phyloP scores from a whole-genome alignment of 2,329 filamentous ascomycete genomes.

The Diplodia scrobiculata region DNA sequence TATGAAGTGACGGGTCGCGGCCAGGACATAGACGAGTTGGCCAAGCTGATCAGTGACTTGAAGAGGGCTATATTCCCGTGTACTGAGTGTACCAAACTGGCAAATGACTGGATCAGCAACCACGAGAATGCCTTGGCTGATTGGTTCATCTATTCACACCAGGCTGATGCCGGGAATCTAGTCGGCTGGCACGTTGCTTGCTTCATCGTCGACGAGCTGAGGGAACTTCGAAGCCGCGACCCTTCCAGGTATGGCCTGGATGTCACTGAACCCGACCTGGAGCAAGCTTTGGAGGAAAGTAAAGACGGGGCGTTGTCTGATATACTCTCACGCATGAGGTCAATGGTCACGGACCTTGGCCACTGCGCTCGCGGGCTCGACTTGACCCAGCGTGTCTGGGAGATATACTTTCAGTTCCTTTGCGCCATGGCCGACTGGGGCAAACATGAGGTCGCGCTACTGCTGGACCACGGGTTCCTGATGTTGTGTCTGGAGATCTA shows the following conservation, averaged over 20 bases:
- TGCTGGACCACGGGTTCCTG: slow-evolving; percentile 25
- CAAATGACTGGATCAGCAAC: slow-evolving; percentile 13
- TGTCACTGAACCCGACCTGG: background rate
- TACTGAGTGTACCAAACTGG: slow-evolving; percentile 47
- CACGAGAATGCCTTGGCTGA: slow-evolving; percentile 14
- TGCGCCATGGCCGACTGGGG: background rate
- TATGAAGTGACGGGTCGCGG: slow-evolving; percentile 74
- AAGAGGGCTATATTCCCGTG: slow-evolving; percentile 56
- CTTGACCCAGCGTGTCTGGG: slow-evolving; percentile 13
- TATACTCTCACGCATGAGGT: background rate
- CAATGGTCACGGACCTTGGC: background rate
- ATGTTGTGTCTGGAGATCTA: slow-evolving; percentile 16
- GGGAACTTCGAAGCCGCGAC: slow-evolving; percentile 12
- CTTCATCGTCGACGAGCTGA: slow-evolving; percentile 13
- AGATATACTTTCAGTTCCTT: slow-evolving; percentile 26
- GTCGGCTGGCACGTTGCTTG: slow-evolving; percentile 2
- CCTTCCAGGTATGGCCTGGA: slow-evolving; percentile 19
- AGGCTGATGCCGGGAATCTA: background rate
- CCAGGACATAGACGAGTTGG: slow-evolving; percentile 68
- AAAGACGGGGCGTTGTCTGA: slow-evolving; percentile 9
- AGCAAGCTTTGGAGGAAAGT: slow-evolving; percentile 2
- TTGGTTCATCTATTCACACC: slow-evolving; percentile 24
- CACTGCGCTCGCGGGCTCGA: slow-evolving; percentile 16
- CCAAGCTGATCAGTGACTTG: slow-evolving; percentile 57
- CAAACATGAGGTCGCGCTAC: slow-evolving; percentile 4